Evolutionary conservation across 2,329 filamentous ascomycete genomes (phyloP).

Genomic region (Huntiella moniliformis): DNA sequence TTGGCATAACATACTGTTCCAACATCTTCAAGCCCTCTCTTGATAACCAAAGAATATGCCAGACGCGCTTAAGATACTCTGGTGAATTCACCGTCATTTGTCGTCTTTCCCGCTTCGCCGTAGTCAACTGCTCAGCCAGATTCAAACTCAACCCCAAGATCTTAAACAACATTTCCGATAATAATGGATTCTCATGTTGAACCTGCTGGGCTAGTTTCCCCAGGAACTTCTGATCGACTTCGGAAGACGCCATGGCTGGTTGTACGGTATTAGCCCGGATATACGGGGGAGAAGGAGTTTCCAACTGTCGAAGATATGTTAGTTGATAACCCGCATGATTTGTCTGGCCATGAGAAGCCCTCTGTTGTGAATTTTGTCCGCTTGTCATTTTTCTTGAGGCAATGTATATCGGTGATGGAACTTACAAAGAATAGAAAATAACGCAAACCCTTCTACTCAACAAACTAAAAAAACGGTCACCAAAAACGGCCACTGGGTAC

Average conservation of each 20-base stretch:
- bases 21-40: constrained; percentile 78
- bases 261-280: too few relatives aligned
- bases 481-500: too few relatives aligned
- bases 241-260: constrained; percentile 67
- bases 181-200: constrained; percentile 55
- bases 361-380: too few relatives aligned
- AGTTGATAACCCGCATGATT: too few relatives aligned
- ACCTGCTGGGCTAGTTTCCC: constrained; percentile 71
- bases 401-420: too few relatives aligned
- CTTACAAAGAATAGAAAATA: too few relatives aligned
- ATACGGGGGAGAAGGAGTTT: too few relatives aligned
- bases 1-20: constrained; percentile 72
- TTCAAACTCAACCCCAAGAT: constrained; percentile 80
- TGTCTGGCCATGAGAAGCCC: too few relatives aligned
- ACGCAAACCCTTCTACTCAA: too few relatives aligned
- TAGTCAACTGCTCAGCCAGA: constrained; percentile 65
- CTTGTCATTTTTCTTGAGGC: too few relatives aligned
- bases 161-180: constrained; percentile 73
- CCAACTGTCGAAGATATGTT: too few relatives aligned
- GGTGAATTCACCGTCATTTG: constrained; percentile 64
- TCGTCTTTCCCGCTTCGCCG: constrained; percentile 64
- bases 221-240: constrained; percentile 94
- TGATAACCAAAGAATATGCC: constrained; percentile 87
- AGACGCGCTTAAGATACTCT: constrained; percentile 62
- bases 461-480: too few relatives aligned